Evolutionary conservation across 176 grass and related monocot species (phyloP).

Genomic region (Eleusine indica): DNA sequence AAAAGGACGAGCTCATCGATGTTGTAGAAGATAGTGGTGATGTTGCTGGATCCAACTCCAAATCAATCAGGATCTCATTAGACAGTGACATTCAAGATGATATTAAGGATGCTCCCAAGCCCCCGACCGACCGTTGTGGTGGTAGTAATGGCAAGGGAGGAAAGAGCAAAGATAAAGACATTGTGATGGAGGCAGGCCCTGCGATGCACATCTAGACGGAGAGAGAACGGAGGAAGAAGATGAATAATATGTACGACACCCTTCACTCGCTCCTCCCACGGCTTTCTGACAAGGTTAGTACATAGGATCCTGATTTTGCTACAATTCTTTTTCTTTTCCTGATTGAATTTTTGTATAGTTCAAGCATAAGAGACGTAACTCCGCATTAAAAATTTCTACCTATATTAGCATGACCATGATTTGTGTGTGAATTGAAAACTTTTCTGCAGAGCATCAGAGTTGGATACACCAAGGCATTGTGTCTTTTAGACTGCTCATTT

Average conservation of each 20-base stretch:
- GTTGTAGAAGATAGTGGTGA: too few relatives aligned
- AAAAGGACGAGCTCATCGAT: neutral
- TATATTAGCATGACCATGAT: too few relatives aligned
- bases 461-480: neutral
- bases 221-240: constrained; percentile 61
- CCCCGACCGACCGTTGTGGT: too few relatives aligned
- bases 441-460: too few relatives aligned
- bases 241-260: constrained; percentile 53
- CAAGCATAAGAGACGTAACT: neutral
- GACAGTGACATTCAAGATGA: neutral
- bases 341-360: neutral
- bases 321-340: too few relatives aligned
- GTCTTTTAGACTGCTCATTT: neutral
- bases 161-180: neutral
- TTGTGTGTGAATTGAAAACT: too few relatives aligned
- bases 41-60: neutral
- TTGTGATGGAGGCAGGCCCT: neutral
- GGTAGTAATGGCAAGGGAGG: too few relatives aligned
- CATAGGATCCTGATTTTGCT: too few relatives aligned
- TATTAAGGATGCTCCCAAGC: neutral
- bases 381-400: neutral
- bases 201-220: constrained; percentile 44
- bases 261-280: constrained; percentile 49
- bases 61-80: neutral
- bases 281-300: constrained; percentile 41